Evolutionary conservation across 2,329 filamentous ascomycete species (phyloP).

Genomic region (Metarhizium humberi): DNA sequence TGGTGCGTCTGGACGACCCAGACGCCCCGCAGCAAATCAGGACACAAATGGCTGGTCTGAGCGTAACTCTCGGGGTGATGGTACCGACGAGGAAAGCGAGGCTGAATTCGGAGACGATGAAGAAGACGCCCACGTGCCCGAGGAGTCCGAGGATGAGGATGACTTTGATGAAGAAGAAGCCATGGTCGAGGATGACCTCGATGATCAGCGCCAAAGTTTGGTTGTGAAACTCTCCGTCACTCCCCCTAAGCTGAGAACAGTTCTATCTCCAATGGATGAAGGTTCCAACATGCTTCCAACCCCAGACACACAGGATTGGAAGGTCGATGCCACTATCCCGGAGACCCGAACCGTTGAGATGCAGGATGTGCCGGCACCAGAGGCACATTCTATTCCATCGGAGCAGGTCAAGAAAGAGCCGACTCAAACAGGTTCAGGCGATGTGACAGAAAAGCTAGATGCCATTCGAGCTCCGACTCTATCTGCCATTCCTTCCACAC

Average conservation of each 20-base stretch:
- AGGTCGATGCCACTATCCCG: slow-evolving; percentile 6
- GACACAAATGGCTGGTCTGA: slow-evolving; percentile 39
- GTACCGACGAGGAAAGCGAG: slow-evolving; percentile 57
- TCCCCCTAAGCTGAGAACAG: slow-evolving; percentile 26
- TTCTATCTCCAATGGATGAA: slow-evolving; percentile 15
- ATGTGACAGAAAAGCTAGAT: slow-evolving; percentile 8
- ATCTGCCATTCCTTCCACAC: slow-evolving; percentile 27
- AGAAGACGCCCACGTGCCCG: slow-evolving; percentile 57
- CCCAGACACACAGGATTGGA: slow-evolving; percentile 12
- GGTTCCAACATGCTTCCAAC: slow-evolving; percentile 14
- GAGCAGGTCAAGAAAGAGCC: slow-evolving; percentile 8
- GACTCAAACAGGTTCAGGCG: slow-evolving; percentile 3
- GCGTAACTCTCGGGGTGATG: slow-evolving; percentile 30
- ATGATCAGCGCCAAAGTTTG: slow-evolving; percentile 47
- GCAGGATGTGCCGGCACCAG: slow-evolving; percentile 14
- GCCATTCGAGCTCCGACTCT: slow-evolving; percentile 15
- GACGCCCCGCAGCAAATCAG: slow-evolving; percentile 38
- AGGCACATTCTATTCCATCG: neutral
- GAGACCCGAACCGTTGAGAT: slow-evolving; percentile 14
- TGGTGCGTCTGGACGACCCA: slow-evolving; percentile 38
- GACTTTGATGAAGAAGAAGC: slow-evolving; percentile 48
- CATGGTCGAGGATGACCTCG: slow-evolving; percentile 44
- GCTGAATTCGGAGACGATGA: slow-evolving; percentile 71
- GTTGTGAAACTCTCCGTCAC: slow-evolving; percentile 64
- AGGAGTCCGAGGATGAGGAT: slow-evolving; percentile 50